Conservation (phyloP, 768 basidiomycete species). For the Tylopilus balloui region DNA sequence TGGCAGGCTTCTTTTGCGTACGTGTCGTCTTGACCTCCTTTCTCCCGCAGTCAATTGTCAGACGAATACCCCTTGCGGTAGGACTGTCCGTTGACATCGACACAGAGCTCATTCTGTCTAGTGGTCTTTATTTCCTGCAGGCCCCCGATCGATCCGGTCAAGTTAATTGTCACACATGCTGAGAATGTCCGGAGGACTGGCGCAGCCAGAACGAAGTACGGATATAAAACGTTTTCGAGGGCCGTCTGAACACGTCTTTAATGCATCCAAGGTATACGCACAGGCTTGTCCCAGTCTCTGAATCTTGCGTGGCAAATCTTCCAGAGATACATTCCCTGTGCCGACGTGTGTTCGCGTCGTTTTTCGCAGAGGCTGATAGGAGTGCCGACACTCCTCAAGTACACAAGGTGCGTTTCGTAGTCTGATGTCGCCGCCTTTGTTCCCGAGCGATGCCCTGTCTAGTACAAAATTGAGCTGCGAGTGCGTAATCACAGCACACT, state of each 20-base stretch:
- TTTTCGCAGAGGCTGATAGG: constrained; percentile 44
- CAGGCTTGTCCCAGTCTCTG: constrained; percentile 67
- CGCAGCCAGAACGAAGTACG: constrained; percentile 59
- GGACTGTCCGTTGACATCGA: not conserved
- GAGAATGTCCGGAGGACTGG: constrained; percentile 60
- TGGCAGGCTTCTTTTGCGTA: not conserved
- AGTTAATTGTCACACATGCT: constrained; percentile 60
- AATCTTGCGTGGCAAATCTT: constrained; percentile 61
- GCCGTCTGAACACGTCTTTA: not conserved
- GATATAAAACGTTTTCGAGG: not conserved
- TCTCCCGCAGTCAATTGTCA: constrained; percentile 66
- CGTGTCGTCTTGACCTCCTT: constrained; percentile 3
- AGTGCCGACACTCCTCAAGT: constrained; percentile 28
- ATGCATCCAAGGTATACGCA: constrained; percentile 52
- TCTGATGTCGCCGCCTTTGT: not conserved
- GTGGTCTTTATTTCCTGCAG: constrained; percentile 80
- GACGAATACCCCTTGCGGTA: constrained; percentile 79
- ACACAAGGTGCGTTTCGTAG: constrained; percentile 37
- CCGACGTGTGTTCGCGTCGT: constrained; percentile 46
- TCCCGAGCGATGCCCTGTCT: not conserved
- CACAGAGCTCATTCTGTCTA: constrained; percentile 24
- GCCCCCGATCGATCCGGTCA: constrained; percentile 71
- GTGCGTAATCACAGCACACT: constrained; percentile 75
- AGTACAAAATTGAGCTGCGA: constrained; percentile 83
- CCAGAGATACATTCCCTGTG: constrained; percentile 66